phyloP scores from a whole-genome alignment of 78 protist species.

The Paratrimastix pyriformis region DNA sequence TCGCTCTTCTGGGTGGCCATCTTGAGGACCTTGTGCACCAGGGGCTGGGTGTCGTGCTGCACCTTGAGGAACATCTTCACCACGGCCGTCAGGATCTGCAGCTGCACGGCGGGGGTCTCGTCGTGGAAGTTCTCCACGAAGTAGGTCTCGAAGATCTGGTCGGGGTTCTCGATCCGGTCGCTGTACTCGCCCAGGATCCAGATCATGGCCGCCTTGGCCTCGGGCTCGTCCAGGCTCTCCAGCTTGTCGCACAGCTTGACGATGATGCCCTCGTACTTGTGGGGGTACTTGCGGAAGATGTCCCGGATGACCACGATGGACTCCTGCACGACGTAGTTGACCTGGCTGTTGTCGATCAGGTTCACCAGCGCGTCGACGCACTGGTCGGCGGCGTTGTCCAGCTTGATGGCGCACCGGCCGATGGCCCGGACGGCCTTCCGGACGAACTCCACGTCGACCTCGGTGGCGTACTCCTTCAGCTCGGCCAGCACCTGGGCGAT shows the following conservation, averaged over 20 bases:
- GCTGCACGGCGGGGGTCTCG: slow-evolving; percentile 79
- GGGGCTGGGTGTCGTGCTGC: slow-evolving; percentile 77
- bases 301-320: slow-evolving; percentile 94
- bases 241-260: slow-evolving; percentile 90
- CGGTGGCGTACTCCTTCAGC: slow-evolving; percentile 88
- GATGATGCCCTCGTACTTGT: slow-evolving; percentile 89
- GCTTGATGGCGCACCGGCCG: slow-evolving; percentile 92
- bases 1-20: slow-evolving; percentile 86
- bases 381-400: slow-evolving; percentile 57
- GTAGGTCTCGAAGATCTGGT: slow-evolving; percentile 61
- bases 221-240: slow-evolving; percentile 97
- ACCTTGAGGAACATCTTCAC: slow-evolving; percentile 93
- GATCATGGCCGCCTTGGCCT: slow-evolving; percentile 95
- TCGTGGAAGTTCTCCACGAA: slow-evolving; percentile 80
- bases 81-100: slow-evolving; percentile 88
- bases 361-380: slow-evolving; percentile 84
- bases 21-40: slow-evolving; percentile 67
- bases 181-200: slow-evolving; percentile 99
- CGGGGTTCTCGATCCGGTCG: slow-evolving; percentile 96
- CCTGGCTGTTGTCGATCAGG: slow-evolving; percentile 80
- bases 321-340: slow-evolving; percentile 98
- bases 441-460: slow-evolving; percentile 94
- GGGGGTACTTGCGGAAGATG: slow-evolving; percentile 91
- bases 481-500: slow-evolving; percentile 80
- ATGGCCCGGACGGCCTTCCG: slow-evolving; percentile 88